Evolutionary conservation across 352 stramenopile species (phyloP).

Genomic region (Phytophthora capsici): DNA sequence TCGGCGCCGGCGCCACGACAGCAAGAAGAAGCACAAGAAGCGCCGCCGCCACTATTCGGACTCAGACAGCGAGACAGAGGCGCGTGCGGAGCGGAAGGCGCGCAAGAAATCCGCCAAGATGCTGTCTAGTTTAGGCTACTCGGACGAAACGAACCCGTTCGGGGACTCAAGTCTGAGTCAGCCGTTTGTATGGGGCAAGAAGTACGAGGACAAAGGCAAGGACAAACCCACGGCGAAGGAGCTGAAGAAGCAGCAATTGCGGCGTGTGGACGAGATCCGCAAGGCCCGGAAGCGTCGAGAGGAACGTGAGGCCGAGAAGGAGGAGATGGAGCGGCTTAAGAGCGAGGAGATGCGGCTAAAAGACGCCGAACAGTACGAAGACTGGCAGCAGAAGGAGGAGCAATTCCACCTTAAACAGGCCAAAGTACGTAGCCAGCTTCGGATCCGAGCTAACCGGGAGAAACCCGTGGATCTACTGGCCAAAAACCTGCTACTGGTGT

Average conservation of each 20-base stretch:
- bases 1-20: slow-evolving; percentile 14
- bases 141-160: slow-evolving; percentile 99
- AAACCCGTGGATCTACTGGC: slow-evolving; percentile 96
- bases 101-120: slow-evolving; percentile 81
- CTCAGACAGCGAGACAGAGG: slow-evolving; percentile 45
- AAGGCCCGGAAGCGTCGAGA: slow-evolving; percentile 93
- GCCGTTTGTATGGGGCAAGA: slow-evolving; percentile 98
- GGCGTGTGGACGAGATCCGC: slow-evolving; percentile 96
- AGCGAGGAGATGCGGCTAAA: slow-evolving; percentile 95
- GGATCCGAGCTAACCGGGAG: slow-evolving; percentile 91
- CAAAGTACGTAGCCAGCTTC: slow-evolving; percentile 89
- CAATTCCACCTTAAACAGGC: slow-evolving; percentile 97
- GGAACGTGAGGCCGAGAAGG: slow-evolving; percentile 89
- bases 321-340: slow-evolving; percentile 96
- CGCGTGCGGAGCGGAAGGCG: slow-evolving; percentile 60
- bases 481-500: slow-evolving; percentile 99
- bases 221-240: slow-evolving; percentile 48
- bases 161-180: slow-evolving; percentile 97
- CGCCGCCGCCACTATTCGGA: slow-evolving; percentile 27
- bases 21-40: slow-evolving; percentile 47
- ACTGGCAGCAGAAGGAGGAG: slow-evolving; percentile 99
- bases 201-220: slow-evolving; percentile 69
- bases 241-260: slow-evolving; percentile 73
- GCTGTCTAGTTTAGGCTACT: slow-evolving; percentile 93
- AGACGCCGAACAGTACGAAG: slow-evolving; percentile 96